A percentile compares a stretch with the other conserved stretches of the same genome.
Conservation (phyloP, 2,329 filamentous ascomycete genomes). For the Fusarium metavorans region DNA sequence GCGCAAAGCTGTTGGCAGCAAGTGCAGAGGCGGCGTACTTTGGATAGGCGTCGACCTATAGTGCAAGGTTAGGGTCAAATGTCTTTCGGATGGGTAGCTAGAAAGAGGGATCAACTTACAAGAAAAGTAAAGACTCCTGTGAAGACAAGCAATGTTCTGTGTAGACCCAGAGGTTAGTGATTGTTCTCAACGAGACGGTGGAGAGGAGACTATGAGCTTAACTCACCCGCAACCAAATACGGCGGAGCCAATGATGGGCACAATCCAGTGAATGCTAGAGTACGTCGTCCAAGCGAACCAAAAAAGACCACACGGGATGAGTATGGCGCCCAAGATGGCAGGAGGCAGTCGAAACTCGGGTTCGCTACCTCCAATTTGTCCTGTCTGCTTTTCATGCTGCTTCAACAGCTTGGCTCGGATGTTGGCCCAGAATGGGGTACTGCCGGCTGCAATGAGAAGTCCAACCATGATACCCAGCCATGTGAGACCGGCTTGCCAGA, state of each 20-base stretch:
- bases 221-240: constrained; percentile 37
- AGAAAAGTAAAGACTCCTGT: constrained; percentile 36
- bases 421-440: constrained; percentile 27
- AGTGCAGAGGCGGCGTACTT: constrained; percentile 39
- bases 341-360: constrained; percentile 27
- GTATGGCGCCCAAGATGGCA: constrained; percentile 18
- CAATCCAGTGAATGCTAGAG: constrained; percentile 25
- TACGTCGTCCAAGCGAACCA: constrained; percentile 37
- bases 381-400: constrained; percentile 16
- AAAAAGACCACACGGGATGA: constrained; percentile 29
- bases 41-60: constrained; percentile 31
- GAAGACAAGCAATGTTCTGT: constrained; percentile 21
- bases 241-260: constrained; percentile 27
- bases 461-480: constrained; percentile 34
- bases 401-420: constrained; percentile 12
- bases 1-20: constrained; percentile 36
- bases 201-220: background rate
- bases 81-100: background rate
- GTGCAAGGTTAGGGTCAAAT: background rate
- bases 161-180: background rate
- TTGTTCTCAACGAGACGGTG: background rate
- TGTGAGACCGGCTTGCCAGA: constrained; percentile 63
- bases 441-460: background rate
- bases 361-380: constrained; percentile 14
- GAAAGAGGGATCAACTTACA: background rate